These are phyloP conservation scores for Myxozyma neotropica DNA, from an alignment of 805 yeast species.

Conservation along the genomic window DNA sequence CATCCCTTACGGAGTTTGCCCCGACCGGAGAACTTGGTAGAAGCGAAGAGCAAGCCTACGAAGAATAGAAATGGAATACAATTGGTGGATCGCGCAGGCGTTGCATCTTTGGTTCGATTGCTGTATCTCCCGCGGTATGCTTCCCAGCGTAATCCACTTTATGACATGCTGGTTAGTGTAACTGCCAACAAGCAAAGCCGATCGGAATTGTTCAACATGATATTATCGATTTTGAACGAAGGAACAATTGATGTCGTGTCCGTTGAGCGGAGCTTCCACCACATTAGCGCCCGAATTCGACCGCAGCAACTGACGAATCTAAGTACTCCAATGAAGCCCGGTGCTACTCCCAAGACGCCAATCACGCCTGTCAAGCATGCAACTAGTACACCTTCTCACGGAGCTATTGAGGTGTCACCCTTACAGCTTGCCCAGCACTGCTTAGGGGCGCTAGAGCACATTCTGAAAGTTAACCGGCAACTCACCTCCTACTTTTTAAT, in stretches of 20 bases:
- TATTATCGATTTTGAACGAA: slow-evolving; percentile 72
- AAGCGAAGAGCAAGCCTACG: slow-evolving; percentile 39
- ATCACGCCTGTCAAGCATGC: slow-evolving; percentile 16
- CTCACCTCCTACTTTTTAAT: slow-evolving; percentile 74
- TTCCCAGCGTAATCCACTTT: slow-evolving; percentile 60
- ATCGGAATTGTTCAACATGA: slow-evolving; percentile 67
- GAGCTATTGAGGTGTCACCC: slow-evolving; percentile 58
- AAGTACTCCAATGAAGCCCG: slow-evolving; percentile 34
- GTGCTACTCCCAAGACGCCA: slow-evolving; percentile 28
- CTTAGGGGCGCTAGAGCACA: slow-evolving; percentile 69
- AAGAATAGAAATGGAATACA: slow-evolving; percentile 57
- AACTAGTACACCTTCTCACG: not conserved
- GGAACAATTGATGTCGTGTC: slow-evolving; percentile 65
- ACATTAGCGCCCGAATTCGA: slow-evolving; percentile 56
- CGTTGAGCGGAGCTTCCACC: slow-evolving; percentile 62
- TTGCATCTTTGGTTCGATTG: slow-evolving; percentile 69
- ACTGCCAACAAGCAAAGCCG: slow-evolving; percentile 80
- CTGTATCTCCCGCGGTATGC: slow-evolving; percentile 71
- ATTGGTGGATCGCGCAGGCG: slow-evolving; percentile 72
- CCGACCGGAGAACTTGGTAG: not conserved
- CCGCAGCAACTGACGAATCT: slow-evolving; percentile 16
- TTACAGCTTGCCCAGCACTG: slow-evolving; percentile 73
- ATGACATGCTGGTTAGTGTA: slow-evolving; percentile 64
- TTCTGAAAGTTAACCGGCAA: slow-evolving; percentile 67
- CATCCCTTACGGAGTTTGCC: not conserved